A percentile compares a stretch with the other conserved stretches of the same genome.
Conservation (phyloP, 2,329 filamentous ascomycete genomes). For the Cryphonectria nitschkei region DNA sequence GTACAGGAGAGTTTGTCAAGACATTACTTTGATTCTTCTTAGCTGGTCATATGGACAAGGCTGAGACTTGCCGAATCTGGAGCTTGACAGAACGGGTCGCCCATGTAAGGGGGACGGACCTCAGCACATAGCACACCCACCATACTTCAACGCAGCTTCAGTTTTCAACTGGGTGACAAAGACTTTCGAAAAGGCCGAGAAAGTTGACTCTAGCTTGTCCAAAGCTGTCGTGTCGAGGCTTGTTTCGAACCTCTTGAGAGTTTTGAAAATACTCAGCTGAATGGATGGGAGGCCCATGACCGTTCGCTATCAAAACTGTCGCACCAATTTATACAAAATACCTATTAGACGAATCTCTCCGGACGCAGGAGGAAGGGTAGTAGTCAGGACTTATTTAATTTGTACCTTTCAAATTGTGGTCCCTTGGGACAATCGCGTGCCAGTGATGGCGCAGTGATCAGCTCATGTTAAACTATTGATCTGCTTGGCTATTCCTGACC, state of each 20-base stretch:
- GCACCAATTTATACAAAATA: not conserved
- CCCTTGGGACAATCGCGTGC: not conserved
- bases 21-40: not conserved
- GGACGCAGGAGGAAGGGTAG: not conserved
- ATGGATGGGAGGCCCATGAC: too few species aligned
- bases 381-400: not conserved
- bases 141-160: too few species aligned
- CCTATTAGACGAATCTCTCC: not conserved
- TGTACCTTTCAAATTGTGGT: not conserved
- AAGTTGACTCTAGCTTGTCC: not conserved
- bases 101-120: not conserved
- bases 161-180: too few species aligned
- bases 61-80: not conserved
- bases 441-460: not conserved
- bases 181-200: not conserved
- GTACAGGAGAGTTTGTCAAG: too few species aligned
- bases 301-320: too few species aligned
- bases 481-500: slow-evolving; percentile 29
- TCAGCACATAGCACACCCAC: not conserved
- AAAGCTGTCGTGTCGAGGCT: not conserved
- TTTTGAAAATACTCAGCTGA: too few species aligned
- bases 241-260: not conserved
- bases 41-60: not conserved
- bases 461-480: not conserved
- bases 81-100: not conserved